Conservation (phyloP, 1,139 yeast genomes). For the Wickerhamomyces sp. region DNA sequence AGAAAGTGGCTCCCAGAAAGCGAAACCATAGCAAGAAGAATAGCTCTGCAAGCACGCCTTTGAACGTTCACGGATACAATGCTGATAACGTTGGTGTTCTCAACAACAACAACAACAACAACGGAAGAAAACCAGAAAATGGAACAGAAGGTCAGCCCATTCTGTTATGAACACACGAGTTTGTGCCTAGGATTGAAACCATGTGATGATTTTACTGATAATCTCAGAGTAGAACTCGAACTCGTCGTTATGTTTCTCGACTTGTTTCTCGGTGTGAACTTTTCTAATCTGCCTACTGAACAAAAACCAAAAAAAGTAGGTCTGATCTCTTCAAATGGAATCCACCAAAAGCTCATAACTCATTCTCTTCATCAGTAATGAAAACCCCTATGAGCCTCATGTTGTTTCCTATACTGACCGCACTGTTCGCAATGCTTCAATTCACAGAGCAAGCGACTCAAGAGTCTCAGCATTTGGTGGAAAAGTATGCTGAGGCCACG, state of each 20-base stretch:
- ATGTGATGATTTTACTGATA: too few relatives aligned
- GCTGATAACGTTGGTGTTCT: neutral
- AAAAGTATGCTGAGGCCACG: constrained; percentile 26
- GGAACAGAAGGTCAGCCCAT: constrained; percentile 21
- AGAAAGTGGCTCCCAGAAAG: constrained; percentile 13
- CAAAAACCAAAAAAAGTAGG: too few relatives aligned
- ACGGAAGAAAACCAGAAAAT: constrained; percentile 1
- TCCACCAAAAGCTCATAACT: too few relatives aligned
- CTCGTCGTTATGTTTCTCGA: too few relatives aligned
- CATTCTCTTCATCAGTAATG: too few relatives aligned
- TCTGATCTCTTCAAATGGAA: too few relatives aligned
- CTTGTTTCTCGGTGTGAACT: too few relatives aligned
- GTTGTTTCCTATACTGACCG: too few relatives aligned
- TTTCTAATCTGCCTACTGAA: too few relatives aligned
- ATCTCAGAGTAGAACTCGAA: too few relatives aligned
- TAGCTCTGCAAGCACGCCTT: constrained; percentile 11
- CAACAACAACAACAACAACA: neutral
- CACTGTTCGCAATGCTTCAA: neutral
- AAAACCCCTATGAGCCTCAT: too few relatives aligned
- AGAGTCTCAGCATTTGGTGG: constrained; percentile 5
- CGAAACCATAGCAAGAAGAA: constrained; percentile 19
- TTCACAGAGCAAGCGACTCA: neutral
- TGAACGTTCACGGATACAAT: neutral
- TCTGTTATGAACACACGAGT: constrained; percentile 11
- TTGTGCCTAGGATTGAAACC: too few relatives aligned